These are phyloP conservation scores for Micractinium sp. DNA, from an alignment of 139 green algal genomes.

Conservation along the genomic window DNA sequence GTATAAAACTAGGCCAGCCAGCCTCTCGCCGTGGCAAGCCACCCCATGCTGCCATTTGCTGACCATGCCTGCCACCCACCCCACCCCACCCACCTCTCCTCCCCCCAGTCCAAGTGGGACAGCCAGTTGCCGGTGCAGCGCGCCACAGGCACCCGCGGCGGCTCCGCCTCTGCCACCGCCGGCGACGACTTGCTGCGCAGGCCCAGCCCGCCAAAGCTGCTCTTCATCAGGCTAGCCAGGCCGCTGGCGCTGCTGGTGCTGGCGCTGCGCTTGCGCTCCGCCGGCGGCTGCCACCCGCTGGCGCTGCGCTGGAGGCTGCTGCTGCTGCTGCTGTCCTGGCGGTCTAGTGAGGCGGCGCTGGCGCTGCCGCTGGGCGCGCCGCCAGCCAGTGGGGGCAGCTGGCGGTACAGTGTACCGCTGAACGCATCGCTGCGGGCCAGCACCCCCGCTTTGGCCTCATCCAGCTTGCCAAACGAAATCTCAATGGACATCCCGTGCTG, in stretches of 20 bases:
- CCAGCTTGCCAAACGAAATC: slow-evolving; percentile 61
- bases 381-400: not conserved
- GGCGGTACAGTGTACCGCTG: slow-evolving; percentile 59
- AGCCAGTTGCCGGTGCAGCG: slow-evolving; percentile 80
- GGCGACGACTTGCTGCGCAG: slow-evolving; percentile 8
- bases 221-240: not conserved
- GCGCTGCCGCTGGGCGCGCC: not conserved
- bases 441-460: slow-evolving; percentile 39
- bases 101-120: slow-evolving; percentile 75
- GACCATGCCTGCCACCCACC: no score
- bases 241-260: not conserved
- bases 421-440: slow-evolving; percentile 70
- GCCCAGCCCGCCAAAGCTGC: slow-evolving; percentile 16
- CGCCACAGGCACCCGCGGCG: slow-evolving; percentile 25
- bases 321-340: not conserved
- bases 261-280: not conserved
- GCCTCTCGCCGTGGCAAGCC: no score
- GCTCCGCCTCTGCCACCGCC: not conserved
- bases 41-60: no score
- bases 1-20: no score
- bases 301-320: not conserved
- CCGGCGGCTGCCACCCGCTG: slow-evolving; percentile 2
- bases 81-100: slow-evolving; percentile 44
- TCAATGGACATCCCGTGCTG: slow-evolving; percentile 50
- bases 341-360: not conserved